Evolutionary conservation across 345 rosid genomes (phyloP), one percentile per base, ranked within the genome.

Genomic region (Ceriops decandra): DNA sequence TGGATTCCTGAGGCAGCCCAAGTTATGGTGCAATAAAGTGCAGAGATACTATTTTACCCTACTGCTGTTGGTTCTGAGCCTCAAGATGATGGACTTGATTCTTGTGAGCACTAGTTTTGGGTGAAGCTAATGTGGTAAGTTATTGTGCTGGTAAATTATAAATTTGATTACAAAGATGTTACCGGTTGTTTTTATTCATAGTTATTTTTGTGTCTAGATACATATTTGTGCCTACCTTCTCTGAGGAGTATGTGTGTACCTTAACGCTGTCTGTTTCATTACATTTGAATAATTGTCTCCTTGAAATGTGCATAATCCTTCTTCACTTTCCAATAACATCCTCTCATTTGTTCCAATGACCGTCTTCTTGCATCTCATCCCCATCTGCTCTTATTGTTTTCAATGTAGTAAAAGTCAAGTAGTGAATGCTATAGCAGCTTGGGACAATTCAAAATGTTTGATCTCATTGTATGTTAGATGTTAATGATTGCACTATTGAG

Each of bases 1-100:
- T 93, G 98, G 97, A 84, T 90, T 74, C 96, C 97, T 4, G 98
- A 95, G 87, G 96, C 93, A 56, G 96, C 97, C 68, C 80, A 92
- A 63, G 97, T 90, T 68, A 87, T 91, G 96, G 93, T 73, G 77
- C 86, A 91, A 64, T 88, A 90, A 63, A 97, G 93, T 76, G 91
- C 98, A 35, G 98, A 90, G 82, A 70, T 95, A 84, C 77, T 91
- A 79, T 83, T 91, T 68, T 95, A 91, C 63, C 99, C 98, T 31
- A 87, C 97, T 42, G 96, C 98, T 60, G 91, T 91, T 74, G 99
- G 98, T 59, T 88, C 97, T 75, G 98, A 90, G 79, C 97, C 99
- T 66, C 99, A 95, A 80, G 96, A 91, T 77, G 82, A 72, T 22
- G 98, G 96, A 66, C 88, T 91, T 68, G 95, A 91, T 86, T 95